A percentile compares a stretch with the other conserved stretches of the same genome.
phyloP scores from a whole-genome alignment of 192 early-diverging fungal genomes.

The Coemansia javaensis region DNA sequence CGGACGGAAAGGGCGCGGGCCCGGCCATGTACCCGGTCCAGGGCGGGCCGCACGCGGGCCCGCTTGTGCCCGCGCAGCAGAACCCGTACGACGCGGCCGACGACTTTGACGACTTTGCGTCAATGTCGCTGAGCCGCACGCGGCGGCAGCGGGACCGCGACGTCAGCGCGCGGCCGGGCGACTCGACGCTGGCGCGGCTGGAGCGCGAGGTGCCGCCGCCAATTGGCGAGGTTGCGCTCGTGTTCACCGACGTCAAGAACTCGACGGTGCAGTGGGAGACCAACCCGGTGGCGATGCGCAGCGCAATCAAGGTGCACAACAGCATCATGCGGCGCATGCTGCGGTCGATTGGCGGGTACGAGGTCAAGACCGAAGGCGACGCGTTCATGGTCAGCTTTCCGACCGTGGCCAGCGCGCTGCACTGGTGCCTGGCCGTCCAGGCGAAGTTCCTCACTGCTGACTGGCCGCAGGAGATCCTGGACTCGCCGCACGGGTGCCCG shows the following conservation, averaged over 20 bases:
- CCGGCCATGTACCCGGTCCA: constrained; percentile 17
- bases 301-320: constrained; percentile 84
- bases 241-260: constrained; percentile 93
- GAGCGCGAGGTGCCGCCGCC: constrained; percentile 81
- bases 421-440: constrained; percentile 88
- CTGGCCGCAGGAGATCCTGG: constrained; percentile 83
- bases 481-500: constrained; percentile 68
- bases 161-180: constrained; percentile 41
- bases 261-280: constrained; percentile 92
- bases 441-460: constrained; percentile 71
- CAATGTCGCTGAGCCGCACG: constrained; percentile 25
- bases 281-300: constrained; percentile 73
- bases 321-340: constrained; percentile 75
- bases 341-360: constrained; percentile 80
- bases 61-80: constrained; percentile 7
- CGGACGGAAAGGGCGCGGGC: constrained; percentile 11
- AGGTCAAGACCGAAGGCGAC: constrained; percentile 95
- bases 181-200: constrained; percentile 58
- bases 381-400: constrained; percentile 92
- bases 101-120: constrained; percentile 41
- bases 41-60: constrained; percentile 9
- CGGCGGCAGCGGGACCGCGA: constrained; percentile 44
- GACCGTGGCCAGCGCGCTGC: constrained; percentile 68
- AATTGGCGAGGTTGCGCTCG: constrained; percentile 73
- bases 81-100: constrained; percentile 35